These are phyloP conservation scores for Psilocybe cyanescens DNA, from an alignment of 768 basidiomycete genomes.

Conservation along the genomic window DNA sequence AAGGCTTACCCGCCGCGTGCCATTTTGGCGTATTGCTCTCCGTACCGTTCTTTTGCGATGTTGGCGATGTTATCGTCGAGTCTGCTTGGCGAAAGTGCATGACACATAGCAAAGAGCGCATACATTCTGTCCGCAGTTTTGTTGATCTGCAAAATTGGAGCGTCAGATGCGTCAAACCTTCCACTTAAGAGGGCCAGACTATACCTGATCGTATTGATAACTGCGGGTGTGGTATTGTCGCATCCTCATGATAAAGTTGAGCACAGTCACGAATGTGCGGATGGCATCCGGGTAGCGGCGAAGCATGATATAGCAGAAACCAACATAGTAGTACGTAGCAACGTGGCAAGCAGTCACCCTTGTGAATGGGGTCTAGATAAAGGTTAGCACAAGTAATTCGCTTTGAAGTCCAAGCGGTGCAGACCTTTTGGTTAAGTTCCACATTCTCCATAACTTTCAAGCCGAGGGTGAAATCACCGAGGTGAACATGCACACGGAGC, in stretches of 20 bases:
- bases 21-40: slow-evolving; percentile 91
- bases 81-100: slow-evolving; percentile 89
- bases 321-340: slow-evolving; percentile 93
- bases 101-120: slow-evolving; percentile 91
- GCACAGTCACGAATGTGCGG: slow-evolving; percentile 87
- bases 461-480: slow-evolving; percentile 95
- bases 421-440: slow-evolving; percentile 87
- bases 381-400: not conserved
- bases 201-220: slow-evolving; percentile 94
- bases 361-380: slow-evolving; percentile 77
- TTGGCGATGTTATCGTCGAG: slow-evolving; percentile 95
- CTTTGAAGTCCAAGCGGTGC: not conserved
- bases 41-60: slow-evolving; percentile 89
- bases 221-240: slow-evolving; percentile 95
- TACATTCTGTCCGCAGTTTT: slow-evolving; percentile 99
- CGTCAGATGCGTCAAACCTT: too few relatives aligned
- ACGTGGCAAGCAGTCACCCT: slow-evolving; percentile 98
- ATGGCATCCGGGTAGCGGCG: slow-evolving; percentile 95
- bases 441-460: slow-evolving; percentile 95
- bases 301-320: slow-evolving; percentile 96
- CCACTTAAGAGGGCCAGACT: slow-evolving; percentile 10
- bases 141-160: slow-evolving; percentile 65
- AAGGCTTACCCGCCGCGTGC: slow-evolving; percentile 64
- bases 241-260: slow-evolving; percentile 96
- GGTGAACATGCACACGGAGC: slow-evolving; percentile 91